Evolutionary conservation across 768 basidiomycete genomes (phyloP), one percentile per base, ranked within the genome.

Genomic region (Auricularia sp.): DNA sequence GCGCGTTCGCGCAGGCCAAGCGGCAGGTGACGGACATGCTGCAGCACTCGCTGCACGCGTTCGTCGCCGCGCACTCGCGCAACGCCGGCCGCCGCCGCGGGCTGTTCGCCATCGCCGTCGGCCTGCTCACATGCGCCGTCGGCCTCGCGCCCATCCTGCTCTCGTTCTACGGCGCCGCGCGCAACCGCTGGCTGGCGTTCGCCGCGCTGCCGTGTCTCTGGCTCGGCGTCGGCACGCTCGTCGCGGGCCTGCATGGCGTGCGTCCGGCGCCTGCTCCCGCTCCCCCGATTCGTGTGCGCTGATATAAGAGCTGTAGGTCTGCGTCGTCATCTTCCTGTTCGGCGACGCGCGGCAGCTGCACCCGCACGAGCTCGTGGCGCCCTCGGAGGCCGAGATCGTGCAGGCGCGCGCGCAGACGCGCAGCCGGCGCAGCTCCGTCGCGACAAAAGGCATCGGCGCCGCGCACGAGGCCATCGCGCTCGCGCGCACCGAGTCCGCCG

Each of bases 331-430:
- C 59, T 69, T 66, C 62, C 56, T 69, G 39, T 69, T 69, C 61
- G 69, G 69, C n/a, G 69, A 69, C 47, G 65, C 66, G n/a, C 61
- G 69, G 21, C 69, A 69, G 60, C 61, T 69, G 8, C 66, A 66
- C 56, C 67, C 67, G 18, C 68, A 68, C 53, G 67, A 69, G 59
- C 56, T 69, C 29, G 36, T 42, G 6, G 39, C 64, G 47, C 69
- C 67, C 7, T 34, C 56, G 7, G 56, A 59, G 56, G 21, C 56
- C 7, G 56, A 59, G 14, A 34, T 59, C 56, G 7, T 35, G 2
- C 56, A 59, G 34, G 34, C 34, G 29, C 56, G 56, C 23, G 11
- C 29, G 29, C 29, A 29, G 54, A 56, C 10, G 12, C 23, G 23
- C 11, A 59, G 56, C 56, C 23, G 23, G 2, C 56, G 56, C 21